Evolutionary conservation across 75 land plant species (phyloP).

Genomic region (Picea sitchensis): DNA sequence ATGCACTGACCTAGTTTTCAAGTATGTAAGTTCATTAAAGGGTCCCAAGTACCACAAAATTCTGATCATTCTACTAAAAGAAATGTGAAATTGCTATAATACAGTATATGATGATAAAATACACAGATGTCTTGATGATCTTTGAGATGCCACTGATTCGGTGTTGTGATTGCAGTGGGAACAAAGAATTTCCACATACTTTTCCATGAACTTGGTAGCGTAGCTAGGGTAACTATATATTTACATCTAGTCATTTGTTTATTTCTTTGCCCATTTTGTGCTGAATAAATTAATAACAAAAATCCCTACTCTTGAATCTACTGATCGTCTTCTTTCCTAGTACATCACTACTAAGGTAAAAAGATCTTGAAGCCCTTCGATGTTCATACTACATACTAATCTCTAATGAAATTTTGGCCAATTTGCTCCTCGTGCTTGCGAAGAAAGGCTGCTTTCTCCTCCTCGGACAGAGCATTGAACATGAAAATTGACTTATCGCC

Average conservation of each 20-base stretch:
- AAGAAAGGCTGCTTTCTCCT: slow-evolving; percentile 61
- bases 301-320: too few species aligned
- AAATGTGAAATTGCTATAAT: too few species aligned
- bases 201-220: background rate
- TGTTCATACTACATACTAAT: background rate
- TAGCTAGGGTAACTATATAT: background rate
- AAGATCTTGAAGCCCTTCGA: too few species aligned
- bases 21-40: background rate
- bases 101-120: background rate
- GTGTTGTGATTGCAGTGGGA: background rate
- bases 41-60: background rate
- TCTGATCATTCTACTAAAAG: background rate
- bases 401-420: background rate
- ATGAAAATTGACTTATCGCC: slow-evolving; percentile 97
- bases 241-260: too few species aligned
- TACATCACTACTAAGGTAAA: too few species aligned
- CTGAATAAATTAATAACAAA: too few species aligned
- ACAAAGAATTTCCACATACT: background rate
- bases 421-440: slow-evolving; percentile 21
- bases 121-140: background rate
- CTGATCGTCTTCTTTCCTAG: too few species aligned
- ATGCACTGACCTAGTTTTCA: background rate
- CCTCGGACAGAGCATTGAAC: slow-evolving; percentile 85
- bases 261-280: too few species aligned
- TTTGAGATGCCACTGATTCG: background rate